Percentiles rank a stretch among this genome's conserved stretches.
Conservation (phyloP, 768 basidiomycete genomes). For the Collybiopsis luxurians region DNA sequence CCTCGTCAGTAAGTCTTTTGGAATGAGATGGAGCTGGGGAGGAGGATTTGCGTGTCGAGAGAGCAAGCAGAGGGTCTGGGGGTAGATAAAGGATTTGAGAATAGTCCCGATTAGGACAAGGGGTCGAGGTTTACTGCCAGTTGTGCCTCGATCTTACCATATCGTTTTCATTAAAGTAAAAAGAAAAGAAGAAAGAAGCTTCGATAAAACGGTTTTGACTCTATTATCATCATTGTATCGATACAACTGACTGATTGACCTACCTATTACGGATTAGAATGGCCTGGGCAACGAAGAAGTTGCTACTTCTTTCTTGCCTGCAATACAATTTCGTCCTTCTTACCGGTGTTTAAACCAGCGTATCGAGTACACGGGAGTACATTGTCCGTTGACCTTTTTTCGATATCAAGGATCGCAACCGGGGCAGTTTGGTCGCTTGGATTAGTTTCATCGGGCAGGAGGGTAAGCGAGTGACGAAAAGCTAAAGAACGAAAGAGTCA, state of each 20-base stretch:
- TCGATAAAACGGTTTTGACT: not conserved
- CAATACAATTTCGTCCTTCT: not conserved
- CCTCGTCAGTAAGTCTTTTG: no score
- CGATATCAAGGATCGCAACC: no score
- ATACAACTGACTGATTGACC: not conserved
- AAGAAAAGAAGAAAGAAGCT: not conserved
- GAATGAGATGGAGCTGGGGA: no score
- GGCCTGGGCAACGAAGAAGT: not conserved
- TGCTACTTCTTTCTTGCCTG: not conserved
- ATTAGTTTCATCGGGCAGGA: no score
- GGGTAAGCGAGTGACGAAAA: not conserved
- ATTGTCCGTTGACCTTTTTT: no score
- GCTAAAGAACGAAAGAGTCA: not conserved
- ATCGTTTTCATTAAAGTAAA: constrained; percentile 5
- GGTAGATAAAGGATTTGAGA: constrained; percentile 3
- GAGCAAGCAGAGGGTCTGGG: not conserved
- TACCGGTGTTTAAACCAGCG: not conserved
- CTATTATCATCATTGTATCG: not conserved
- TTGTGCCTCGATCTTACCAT: constrained; percentile 7
- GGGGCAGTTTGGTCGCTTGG: no score
- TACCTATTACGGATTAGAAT: not conserved
- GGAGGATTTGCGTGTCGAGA: not conserved
- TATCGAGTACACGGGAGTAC: not conserved
- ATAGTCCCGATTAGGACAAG: constrained; percentile 1
- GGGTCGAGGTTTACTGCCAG: not conserved